phyloP scores from a whole-genome alignment of 78 protist species.

The Dictyostelium firmibasis region DNA sequence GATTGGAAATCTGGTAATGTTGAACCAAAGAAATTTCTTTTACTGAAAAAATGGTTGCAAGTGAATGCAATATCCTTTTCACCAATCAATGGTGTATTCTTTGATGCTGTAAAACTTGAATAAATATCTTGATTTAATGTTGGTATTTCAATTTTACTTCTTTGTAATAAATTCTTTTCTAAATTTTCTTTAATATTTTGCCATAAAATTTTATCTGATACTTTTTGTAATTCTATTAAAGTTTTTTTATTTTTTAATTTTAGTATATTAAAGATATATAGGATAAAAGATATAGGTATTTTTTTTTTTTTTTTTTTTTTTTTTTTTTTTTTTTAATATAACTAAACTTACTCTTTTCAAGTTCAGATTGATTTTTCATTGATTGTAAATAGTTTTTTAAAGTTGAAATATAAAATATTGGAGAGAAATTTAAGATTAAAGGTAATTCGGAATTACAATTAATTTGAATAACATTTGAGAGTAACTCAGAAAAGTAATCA shows the following conservation, averaged over 20 bases:
- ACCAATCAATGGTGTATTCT: background rate
- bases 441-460: conserved; percentile 11
- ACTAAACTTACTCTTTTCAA: conserved; percentile 27
- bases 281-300: no score
- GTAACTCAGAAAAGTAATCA: conserved; percentile 24
- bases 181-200: conserved; percentile 54
- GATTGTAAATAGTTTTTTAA: conserved; percentile 45
- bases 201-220: conserved; percentile 57
- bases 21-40: conserved; percentile 25
- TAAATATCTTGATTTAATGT: conserved; percentile 14
- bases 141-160: conserved; percentile 73
- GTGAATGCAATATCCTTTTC: conserved; percentile 68
- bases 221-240: conserved; percentile 29
- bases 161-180: conserved; percentile 34
- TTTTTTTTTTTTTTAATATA: background rate
- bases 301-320: no score
- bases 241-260: background rate
- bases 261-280: no score
- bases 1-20: conserved; percentile 61
- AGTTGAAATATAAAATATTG: conserved; percentile 20
- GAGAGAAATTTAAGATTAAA: conserved; percentile 26
- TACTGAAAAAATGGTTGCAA: conserved; percentile 62
- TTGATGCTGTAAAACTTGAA: background rate
- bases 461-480: conserved; percentile 10
- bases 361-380: conserved; percentile 20